A percentile compares a stretch with the other conserved stretches of the same genome.
Evolutionary conservation across 2,329 filamentous ascomycete genomes (phyloP).

Genomic region (Pseudopyricularia cyperi): DNA sequence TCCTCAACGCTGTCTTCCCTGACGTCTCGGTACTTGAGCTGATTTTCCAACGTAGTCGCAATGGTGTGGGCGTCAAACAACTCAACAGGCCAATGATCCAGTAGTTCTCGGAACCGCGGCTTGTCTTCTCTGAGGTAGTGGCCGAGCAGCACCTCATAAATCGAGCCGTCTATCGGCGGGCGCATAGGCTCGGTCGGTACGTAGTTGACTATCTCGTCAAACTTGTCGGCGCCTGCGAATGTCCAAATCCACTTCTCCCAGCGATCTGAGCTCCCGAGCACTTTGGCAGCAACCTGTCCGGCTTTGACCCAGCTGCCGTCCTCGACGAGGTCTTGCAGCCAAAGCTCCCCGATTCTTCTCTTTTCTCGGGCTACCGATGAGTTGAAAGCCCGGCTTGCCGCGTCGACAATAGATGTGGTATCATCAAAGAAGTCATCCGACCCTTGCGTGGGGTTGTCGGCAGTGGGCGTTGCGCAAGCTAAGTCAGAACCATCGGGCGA

Average conservation of each 20-base stretch:
- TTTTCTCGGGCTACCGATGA: conserved; percentile 76
- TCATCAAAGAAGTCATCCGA: conserved; percentile 66
- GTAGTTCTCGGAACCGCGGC: conserved; percentile 59
- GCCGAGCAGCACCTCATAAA: conserved; percentile 81
- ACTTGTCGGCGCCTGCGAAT: conserved; percentile 74
- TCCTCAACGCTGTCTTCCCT: conserved; percentile 64
- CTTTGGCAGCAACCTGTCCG: conserved; percentile 68
- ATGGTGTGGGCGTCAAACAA: conserved; percentile 71
- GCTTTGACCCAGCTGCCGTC: conserved; percentile 64
- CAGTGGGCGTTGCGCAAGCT: conserved; percentile 24
- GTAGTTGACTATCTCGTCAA: conserved; percentile 78
- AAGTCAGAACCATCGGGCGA: conserved; percentile 26
- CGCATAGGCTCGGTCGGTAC: conserved; percentile 68
- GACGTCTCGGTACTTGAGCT: conserved; percentile 64
- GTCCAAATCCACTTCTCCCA: conserved; percentile 97
- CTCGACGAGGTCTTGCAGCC: conserved; percentile 76
- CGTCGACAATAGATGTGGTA: conserved; percentile 40
- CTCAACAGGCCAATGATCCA: conserved; percentile 74
- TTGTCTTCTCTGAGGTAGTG: conserved; percentile 79
- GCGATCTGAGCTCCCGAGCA: conserved; percentile 62
- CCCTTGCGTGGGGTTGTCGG: conserved; percentile 19
- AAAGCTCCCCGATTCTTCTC: conserved; percentile 78
- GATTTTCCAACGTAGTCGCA: conserved; percentile 67
- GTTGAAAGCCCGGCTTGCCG: conserved; percentile 41
- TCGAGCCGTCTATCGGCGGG: conserved; percentile 64